These are phyloP conservation scores for Pleurozium schreberi DNA, from an alignment of 225 moss, liverwort and hornwort genomes.

Conservation along the genomic window DNA sequence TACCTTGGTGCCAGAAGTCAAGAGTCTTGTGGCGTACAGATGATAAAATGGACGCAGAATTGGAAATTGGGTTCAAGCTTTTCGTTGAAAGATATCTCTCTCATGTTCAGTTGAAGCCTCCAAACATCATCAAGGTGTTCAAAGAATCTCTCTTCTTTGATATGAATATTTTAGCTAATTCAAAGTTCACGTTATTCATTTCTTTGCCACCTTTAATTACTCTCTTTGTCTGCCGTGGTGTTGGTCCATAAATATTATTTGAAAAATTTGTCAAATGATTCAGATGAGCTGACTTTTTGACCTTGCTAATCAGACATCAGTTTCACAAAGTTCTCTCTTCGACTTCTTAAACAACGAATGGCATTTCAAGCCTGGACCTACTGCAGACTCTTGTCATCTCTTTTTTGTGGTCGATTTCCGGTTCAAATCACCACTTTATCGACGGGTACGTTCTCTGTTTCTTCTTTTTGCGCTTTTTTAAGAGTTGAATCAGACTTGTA, in stretches of 20 bases:
- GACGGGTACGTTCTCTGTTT: conserved; percentile 39
- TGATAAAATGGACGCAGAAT: conserved; percentile 71
- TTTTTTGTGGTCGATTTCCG: conserved; percentile 93
- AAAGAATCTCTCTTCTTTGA: background rate
- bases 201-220: background rate
- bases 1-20: conserved; percentile 90
- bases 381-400: conserved; percentile 68
- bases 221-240: background rate
- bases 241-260: background rate
- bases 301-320: conserved; percentile 59
- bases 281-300: conserved; percentile 21
- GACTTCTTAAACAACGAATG: conserved; percentile 80
- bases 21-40: conserved; percentile 53
- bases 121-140: conserved; percentile 61
- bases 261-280: conserved; percentile 16
- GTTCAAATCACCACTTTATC: conserved; percentile 91
- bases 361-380: conserved; percentile 90
- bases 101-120: conserved; percentile 64
- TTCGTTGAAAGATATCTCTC: conserved; percentile 90
- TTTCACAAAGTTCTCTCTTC: conserved; percentile 81
- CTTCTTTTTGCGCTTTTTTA: background rate
- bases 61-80: conserved; percentile 94
- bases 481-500: background rate
- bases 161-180: background rate
- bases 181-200: background rate